These are phyloP conservation scores for Blastobotrys parvus DNA, from an alignment of 805 yeast species.

Conservation along the genomic window DNA sequence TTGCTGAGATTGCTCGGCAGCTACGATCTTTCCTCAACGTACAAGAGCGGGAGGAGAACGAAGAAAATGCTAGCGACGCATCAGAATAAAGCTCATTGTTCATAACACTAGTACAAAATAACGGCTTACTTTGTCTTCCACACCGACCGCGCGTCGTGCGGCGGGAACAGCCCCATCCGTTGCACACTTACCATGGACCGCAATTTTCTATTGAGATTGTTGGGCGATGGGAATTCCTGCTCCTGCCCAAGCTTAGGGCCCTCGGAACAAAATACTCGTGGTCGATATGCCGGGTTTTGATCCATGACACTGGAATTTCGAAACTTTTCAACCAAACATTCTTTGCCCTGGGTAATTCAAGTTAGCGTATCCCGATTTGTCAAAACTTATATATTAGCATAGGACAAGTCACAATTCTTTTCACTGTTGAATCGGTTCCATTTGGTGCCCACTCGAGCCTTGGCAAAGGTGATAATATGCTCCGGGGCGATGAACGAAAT, in stretches of 20 bases:
- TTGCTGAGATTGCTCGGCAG: conserved; percentile 10
- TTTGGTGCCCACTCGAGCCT: conserved; percentile 38
- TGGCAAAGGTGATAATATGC: conserved; percentile 38
- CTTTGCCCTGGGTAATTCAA: conserved; percentile 35
- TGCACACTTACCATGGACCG: conserved; percentile 29
- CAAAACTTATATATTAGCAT: conserved; percentile 36
- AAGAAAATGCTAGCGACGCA: background rate
- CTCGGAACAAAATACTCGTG: conserved; percentile 38
- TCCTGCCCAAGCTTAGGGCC: conserved; percentile 38
- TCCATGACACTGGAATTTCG: conserved; percentile 44
- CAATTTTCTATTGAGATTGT: conserved; percentile 26
- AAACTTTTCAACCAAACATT: conserved; percentile 39
- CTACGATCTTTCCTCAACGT: conserved; percentile 1
- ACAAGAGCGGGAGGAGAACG: conserved; percentile 8
- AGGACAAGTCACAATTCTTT: conserved; percentile 43
- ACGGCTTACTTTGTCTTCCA: background rate
- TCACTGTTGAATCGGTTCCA: conserved; percentile 43
- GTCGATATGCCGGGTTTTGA: conserved; percentile 39
- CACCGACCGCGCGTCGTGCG: conserved; percentile 8
- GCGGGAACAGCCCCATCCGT: conserved; percentile 19
- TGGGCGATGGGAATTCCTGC: conserved; percentile 35
- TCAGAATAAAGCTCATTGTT: background rate
- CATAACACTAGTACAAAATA: background rate
- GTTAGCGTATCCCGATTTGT: background rate
- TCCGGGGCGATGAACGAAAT: conserved; percentile 39